Evolutionary conservation across 176 grass and related monocot species (phyloP), one percentile per base, ranked within the genome.

Genomic region (Stipa capillata): DNA sequence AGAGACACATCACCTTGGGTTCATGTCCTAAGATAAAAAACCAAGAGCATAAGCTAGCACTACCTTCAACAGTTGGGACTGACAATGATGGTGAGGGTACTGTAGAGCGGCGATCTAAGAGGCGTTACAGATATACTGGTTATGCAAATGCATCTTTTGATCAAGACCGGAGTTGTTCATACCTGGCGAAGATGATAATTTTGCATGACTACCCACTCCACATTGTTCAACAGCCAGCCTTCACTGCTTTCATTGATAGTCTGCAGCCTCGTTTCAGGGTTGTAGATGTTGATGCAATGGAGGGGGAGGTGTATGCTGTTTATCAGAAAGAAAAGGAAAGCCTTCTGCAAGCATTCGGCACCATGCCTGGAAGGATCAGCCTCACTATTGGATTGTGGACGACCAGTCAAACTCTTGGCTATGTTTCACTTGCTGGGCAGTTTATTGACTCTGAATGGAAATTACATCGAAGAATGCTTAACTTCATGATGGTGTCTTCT

Each of bases 401-500:
- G 57, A 91, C 89, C 7, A 91, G 86, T 81, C 89, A 91, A 57
- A 91, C 89, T 39, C 82, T 91, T 52, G 89, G 89, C n/a, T 91
- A 91, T 73, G 80, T 91, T 82, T 88, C 82, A 8, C 77, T 91
- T 36, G 65, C 82, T 36, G 89, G 85, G 40, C 89, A 91, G 41
- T 91, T 88, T 68, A 88, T 91, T 31, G 89, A 91, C 65, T 77
- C 85, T 6, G 89, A 91, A 36, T 91, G 86, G 85, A 91, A 85
- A 42, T 51, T 91, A 61, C 73, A 91, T 42, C 69, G 72, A 67
- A 85, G 89, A 64, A 88, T 91, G 86, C 82, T 91, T 11, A 91
- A 85, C 82, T 91, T 91, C 86, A 85, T 91, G 89, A 88, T 91
- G 89, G 89, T 91, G 23, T 91, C 89, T 74, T 91, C 89, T 20